Evolutionary conservation across 176 grass and related monocot genomes (phyloP).

Genomic region (Carex littledalei): DNA sequence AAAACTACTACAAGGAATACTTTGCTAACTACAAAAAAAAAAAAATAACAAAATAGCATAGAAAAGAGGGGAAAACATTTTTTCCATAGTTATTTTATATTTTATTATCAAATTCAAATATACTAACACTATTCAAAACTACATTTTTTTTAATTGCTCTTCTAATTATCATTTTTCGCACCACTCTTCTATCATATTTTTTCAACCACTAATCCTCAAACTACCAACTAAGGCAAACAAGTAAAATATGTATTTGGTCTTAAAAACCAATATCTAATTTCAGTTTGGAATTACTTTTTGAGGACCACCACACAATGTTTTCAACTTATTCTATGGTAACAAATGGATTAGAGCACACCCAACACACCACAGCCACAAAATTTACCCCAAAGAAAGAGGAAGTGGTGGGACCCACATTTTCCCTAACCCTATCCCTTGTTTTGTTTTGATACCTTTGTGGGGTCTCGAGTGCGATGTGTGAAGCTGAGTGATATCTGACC

Average conservation of each 20-base stretch:
- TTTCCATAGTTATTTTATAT: too few species aligned
- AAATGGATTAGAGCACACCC: not conserved
- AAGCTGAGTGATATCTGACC: not conserved
- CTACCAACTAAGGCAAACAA: not conserved
- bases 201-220: too few species aligned
- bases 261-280: not conserved
- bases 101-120: too few species aligned
- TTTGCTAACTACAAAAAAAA: too few species aligned
- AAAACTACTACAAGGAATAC: too few species aligned
- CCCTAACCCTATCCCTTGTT: constrained; percentile 7
- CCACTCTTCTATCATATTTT: too few species aligned
- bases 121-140: too few species aligned
- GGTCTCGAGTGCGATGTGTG: not conserved
- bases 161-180: too few species aligned
- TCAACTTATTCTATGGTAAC: not conserved
- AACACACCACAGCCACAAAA: not conserved
- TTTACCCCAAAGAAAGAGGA: not conserved
- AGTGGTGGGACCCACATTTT: not conserved
- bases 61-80: too few species aligned
- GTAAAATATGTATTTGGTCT: not conserved
- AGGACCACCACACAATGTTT: not conserved
- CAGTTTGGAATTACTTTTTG: not conserved
- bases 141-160: too few species aligned
- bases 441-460: not conserved
- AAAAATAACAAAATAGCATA: too few species aligned